Conservation (phyloP, 306 rosid genomes). For the Casuarina glauca region DNA sequence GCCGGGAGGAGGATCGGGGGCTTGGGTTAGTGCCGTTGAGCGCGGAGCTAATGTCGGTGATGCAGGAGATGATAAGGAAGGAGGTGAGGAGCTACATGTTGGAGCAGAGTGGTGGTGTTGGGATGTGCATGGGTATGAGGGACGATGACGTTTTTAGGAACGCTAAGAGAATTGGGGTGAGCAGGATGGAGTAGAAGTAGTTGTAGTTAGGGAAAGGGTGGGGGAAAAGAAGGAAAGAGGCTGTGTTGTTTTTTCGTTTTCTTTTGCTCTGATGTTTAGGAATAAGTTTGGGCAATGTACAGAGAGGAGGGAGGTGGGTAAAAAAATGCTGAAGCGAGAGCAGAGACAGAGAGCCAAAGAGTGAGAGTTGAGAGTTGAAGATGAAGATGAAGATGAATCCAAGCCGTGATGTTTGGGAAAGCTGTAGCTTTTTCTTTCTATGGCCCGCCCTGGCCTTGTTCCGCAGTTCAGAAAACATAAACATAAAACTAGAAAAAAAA, state of each 20-base stretch:
- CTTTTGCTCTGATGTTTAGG: conserved; percentile 28
- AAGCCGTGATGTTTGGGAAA: neutral
- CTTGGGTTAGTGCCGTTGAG: conserved; percentile 45
- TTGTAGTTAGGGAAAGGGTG: conserved; percentile 9
- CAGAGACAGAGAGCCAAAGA: neutral
- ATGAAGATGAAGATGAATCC: neutral
- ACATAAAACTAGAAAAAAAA: neutral
- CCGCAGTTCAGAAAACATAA: conserved; percentile 16
- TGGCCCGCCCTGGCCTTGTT: conserved; percentile 25
- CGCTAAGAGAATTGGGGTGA: conserved; percentile 60
- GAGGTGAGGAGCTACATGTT: conserved; percentile 91
- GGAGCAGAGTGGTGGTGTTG: conserved; percentile 47
- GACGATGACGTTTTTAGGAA: conserved; percentile 57
- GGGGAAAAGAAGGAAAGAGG: neutral
- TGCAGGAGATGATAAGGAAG: conserved; percentile 92
- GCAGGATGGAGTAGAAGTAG: conserved; percentile 53
- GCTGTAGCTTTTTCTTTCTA: conserved; percentile 14
- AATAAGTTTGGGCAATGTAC: conserved; percentile 80
- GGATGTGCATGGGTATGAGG: conserved; percentile 34
- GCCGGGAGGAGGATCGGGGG: conserved; percentile 5
- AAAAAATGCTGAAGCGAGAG: neutral
- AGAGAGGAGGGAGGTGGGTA: conserved; percentile 26
- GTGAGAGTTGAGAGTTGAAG: conserved; percentile 3
- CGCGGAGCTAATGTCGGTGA: conserved; percentile 64
- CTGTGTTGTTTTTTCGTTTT: neutral